A percentile compares a stretch with the other conserved stretches of the same genome.
phyloP scores from a whole-genome alignment of 805 yeast genomes.

The Candida adriatica region DNA sequence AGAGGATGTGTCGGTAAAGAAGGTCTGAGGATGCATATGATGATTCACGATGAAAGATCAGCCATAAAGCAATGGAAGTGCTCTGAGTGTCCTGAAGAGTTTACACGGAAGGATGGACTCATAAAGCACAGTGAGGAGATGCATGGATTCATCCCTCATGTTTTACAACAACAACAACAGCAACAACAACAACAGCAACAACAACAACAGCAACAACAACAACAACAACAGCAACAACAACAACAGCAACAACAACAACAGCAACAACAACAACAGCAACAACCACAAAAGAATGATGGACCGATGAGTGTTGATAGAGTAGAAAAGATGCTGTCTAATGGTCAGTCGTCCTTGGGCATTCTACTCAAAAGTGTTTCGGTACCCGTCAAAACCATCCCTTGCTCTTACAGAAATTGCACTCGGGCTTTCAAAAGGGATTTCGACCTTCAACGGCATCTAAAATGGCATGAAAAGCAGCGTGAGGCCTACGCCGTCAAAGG shows the following conservation, averaged over 20 bases:
- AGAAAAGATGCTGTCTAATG: constrained; percentile 20
- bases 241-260: too few relatives aligned
- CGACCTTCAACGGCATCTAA: constrained; percentile 43
- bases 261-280: too few relatives aligned
- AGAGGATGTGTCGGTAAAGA: constrained; percentile 66
- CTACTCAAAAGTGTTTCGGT: constrained; percentile 26
- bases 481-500: constrained; percentile 9
- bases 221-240: too few relatives aligned
- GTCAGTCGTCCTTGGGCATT: constrained; percentile 24
- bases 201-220: too few relatives aligned
- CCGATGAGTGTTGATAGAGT: constrained; percentile 17
- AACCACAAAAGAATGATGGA: too few relatives aligned
- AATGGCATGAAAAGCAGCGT: constrained; percentile 40
- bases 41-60: constrained; percentile 50
- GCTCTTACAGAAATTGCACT: constrained; percentile 45
- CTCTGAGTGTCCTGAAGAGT: constrained; percentile 42
- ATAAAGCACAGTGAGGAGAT: constrained; percentile 45
- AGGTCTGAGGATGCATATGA: constrained; percentile 70
- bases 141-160: constrained; percentile 28
- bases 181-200: too few relatives aligned
- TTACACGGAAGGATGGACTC: constrained; percentile 50
- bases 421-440: constrained; percentile 45
- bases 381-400: constrained; percentile 30
- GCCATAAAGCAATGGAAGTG: constrained; percentile 53
- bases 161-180: constrained; percentile 8